phyloP scores from a whole-genome alignment of 2,329 filamentous ascomycete species.

The Exserohilum rostratum region DNA sequence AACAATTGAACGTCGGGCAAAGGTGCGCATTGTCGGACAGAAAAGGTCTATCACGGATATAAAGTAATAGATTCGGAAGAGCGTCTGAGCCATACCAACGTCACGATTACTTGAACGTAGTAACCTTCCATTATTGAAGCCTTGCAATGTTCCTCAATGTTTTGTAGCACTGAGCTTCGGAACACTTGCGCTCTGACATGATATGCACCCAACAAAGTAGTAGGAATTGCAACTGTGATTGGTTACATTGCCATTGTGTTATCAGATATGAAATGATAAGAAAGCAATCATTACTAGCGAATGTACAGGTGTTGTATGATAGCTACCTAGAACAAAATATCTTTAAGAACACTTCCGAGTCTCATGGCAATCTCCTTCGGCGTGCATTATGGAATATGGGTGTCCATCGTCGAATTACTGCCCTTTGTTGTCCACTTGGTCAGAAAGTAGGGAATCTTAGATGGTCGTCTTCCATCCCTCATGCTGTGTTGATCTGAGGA shows the following conservation, averaged over 20 bases:
- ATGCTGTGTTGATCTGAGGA: background rate
- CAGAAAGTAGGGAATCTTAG: background rate
- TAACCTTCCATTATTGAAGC: too few species aligned
- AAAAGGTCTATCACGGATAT: too few species aligned
- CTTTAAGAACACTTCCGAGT: background rate
- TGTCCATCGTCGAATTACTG: background rate
- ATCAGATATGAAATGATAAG: background rate
- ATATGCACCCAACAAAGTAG: background rate
- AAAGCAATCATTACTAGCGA: background rate
- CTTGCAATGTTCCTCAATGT: too few species aligned
- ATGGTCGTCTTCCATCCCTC: background rate
- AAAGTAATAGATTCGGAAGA: too few species aligned
- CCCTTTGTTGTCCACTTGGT: background rate
- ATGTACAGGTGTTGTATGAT: background rate
- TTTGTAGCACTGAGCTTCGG: too few species aligned
- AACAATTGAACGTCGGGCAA: too few species aligned
- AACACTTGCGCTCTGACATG: too few species aligned
- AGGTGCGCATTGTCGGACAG: too few species aligned
- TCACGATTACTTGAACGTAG: too few species aligned
- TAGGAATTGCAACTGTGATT: background rate
- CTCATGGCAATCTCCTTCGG: background rate
- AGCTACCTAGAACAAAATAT: background rate
- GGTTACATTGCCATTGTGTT: background rate
- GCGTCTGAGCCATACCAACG: too few species aligned
- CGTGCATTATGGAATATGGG: background rate